phyloP scores from a whole-genome alignment of 2,329 filamentous ascomycete genomes.

The Diplodia intermedia region DNA sequence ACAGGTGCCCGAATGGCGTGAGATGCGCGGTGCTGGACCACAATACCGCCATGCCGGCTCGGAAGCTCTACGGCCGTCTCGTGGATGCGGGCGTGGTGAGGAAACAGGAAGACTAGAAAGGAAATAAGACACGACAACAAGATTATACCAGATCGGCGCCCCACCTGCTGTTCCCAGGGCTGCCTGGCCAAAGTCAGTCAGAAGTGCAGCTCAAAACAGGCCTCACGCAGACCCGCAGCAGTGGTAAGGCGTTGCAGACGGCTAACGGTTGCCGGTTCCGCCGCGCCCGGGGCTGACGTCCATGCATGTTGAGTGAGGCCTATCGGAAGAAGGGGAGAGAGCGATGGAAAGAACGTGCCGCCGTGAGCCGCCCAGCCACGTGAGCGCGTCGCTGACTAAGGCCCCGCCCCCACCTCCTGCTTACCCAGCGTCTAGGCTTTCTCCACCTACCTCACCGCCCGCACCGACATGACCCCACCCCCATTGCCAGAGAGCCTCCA shows the following conservation, averaged over 20 bases:
- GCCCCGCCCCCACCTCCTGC: not conserved
- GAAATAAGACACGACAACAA: too few species aligned
- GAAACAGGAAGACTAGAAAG: not conserved
- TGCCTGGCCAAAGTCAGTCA: not conserved
- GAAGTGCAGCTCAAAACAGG: not conserved
- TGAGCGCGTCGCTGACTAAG: not conserved
- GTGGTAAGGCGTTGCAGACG: constrained; percentile 2
- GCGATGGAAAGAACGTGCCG: not conserved
- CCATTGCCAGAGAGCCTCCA: not conserved
- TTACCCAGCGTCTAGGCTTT: not conserved
- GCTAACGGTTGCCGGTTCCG: constrained; percentile 12
- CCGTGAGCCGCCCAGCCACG: not conserved
- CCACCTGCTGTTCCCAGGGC: not conserved
- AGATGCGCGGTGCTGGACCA: constrained; percentile 12
- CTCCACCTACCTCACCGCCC: constrained; percentile 22
- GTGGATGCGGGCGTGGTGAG: constrained; percentile 9
- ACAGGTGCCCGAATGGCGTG: not conserved
- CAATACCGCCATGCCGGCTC: constrained; percentile 9
- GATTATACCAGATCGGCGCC: not conserved
- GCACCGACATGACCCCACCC: constrained; percentile 15
- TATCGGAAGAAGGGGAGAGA: not conserved
- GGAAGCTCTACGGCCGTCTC: constrained; percentile 8
- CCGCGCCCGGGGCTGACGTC: not conserved
- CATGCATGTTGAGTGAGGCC: not conserved
- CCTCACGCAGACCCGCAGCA: not conserved